Base-by-base conservation (phyloP, 1,284 basidiomycete species). In the Austroboletus novae-zelandiae region DNA sequence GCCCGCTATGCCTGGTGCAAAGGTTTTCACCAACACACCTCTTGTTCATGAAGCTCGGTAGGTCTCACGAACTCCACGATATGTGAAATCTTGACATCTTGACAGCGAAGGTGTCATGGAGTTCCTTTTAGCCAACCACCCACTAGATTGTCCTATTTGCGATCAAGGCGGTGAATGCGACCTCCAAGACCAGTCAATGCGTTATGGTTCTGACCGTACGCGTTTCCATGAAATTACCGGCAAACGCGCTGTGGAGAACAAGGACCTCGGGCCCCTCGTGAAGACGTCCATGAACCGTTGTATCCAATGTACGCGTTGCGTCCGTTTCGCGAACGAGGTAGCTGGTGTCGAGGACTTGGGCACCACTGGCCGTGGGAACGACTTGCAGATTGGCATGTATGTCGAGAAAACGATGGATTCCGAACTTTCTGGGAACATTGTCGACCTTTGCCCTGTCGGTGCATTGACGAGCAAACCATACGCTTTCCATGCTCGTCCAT, bases 241-340 rank as follows among this genome's bases (percentile, higher is more conserved):
- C 61, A 99, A 99, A 76, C 92, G 96, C 54, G 96, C 97, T 1
- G 91, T 97, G 17, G 96, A 98, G 74, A 91, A 99, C 81, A 99
- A 99, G 79, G 89, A 99, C 67, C 81, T 99, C 31, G 97, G 97
- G 7, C 97, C 97, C 11, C 82, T 99, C 44, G 94, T 99, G 70
- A 99, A 99, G 78, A 98, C 97, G 5, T 93, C 91, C 55, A 99
- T 99, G 96, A 99, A 95, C 72, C 86, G 96, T 52, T 99, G 97
- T 77, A 99, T 99, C 62, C 97, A 99, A 73, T 99, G 96, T 77
- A 99, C 96, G 13, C 93, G 97, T 58, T 99, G 97, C 70, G 94
- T 99, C 35, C 91, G 97, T 54, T 99, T 98, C 69, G 95, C 95
- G 46, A 99, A 99, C 74, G 96, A 99, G 69, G 94, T 99, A 45